phyloP scores from a whole-genome alignment of 192 early-diverging fungal species.

The Diversispora eburnea region DNA sequence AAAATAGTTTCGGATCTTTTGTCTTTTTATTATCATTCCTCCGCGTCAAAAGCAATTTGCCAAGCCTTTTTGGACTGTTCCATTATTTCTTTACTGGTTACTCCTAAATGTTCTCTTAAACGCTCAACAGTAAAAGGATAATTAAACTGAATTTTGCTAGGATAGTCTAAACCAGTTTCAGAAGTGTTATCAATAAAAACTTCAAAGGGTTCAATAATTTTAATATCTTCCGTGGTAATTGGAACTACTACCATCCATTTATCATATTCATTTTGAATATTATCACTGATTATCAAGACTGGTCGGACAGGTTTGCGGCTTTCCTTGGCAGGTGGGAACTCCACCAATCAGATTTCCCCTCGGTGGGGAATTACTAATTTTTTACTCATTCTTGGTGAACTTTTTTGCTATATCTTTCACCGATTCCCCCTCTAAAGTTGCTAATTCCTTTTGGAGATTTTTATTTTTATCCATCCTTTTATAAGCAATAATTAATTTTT shows the following conservation, averaged over 20 bases:
- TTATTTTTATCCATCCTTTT: background rate
- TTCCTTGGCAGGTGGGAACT: background rate
- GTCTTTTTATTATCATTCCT: background rate
- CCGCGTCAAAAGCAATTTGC: slow-evolving; percentile 13
- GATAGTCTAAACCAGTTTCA: slow-evolving; percentile 16
- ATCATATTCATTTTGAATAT: slow-evolving; percentile 12
- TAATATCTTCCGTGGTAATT: background rate
- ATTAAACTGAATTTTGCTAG: slow-evolving; percentile 9
- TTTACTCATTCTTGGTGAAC: background rate
- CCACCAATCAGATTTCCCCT: slow-evolving; percentile 23
- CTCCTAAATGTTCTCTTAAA: slow-evolving; percentile 17
- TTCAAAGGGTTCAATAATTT: slow-evolving; percentile 19
- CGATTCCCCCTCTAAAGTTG: background rate
- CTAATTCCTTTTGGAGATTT: slow-evolving; percentile 9
- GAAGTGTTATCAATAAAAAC: slow-evolving; percentile 14
- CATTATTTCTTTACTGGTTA: slow-evolving; percentile 1
- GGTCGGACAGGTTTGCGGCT: background rate
- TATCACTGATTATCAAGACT: background rate
- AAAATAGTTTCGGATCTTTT: too few relatives aligned
- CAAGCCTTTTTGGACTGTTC: slow-evolving; percentile 1
- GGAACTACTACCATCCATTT: background rate
- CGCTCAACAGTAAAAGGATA: slow-evolving; percentile 18
- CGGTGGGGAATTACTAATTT: background rate
- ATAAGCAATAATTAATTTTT: slow-evolving; percentile 12
- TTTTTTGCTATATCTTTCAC: background rate